phyloP scores from a whole-genome alignment of 768 basidiomycete genomes.

The Albatrellus ellisii region DNA sequence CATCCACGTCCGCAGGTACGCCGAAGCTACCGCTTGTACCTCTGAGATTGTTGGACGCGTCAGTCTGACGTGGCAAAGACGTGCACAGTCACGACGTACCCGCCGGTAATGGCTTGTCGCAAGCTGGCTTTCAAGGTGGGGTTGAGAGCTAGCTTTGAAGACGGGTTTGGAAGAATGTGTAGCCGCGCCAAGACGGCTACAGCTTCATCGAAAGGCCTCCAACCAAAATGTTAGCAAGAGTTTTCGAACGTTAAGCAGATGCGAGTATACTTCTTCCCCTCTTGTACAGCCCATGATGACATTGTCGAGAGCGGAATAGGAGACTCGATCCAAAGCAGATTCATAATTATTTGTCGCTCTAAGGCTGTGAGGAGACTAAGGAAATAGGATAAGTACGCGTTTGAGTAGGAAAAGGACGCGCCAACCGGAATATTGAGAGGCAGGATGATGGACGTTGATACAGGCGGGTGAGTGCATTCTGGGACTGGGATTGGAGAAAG shows the following conservation, averaged over 20 bases:
- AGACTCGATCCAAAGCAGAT: constrained; percentile 78
- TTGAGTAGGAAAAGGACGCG: background rate
- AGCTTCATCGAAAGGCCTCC: constrained; percentile 61
- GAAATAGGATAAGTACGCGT: background rate
- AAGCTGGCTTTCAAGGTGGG: constrained; percentile 66
- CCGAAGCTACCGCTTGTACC: constrained; percentile 79
- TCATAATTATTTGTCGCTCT: constrained; percentile 80
- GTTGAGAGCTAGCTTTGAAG: constrained; percentile 56
- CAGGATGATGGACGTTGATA: constrained; percentile 83
- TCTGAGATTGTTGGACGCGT: constrained; percentile 22
- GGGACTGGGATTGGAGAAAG: constrained; percentile 72
- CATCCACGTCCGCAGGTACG: constrained; percentile 53
- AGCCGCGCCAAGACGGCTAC: constrained; percentile 48
- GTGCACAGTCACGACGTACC: constrained; percentile 40
- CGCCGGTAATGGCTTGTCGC: constrained; percentile 77
- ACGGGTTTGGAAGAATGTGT: constrained; percentile 52
- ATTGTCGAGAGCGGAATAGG: constrained; percentile 54
- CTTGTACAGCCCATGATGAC: constrained; percentile 63
- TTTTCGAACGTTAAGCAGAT: constrained; percentile 3
- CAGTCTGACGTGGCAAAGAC: background rate
- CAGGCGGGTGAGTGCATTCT: constrained; percentile 61
- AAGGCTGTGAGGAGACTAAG: constrained; percentile 60
- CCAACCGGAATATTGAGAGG: constrained; percentile 78
- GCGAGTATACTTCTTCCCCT: constrained; percentile 49
- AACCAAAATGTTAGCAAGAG: background rate